Base-by-base conservation (phyloP, 495 filamentous ascomycete species). In the Penicillium mononematosum region DNA sequence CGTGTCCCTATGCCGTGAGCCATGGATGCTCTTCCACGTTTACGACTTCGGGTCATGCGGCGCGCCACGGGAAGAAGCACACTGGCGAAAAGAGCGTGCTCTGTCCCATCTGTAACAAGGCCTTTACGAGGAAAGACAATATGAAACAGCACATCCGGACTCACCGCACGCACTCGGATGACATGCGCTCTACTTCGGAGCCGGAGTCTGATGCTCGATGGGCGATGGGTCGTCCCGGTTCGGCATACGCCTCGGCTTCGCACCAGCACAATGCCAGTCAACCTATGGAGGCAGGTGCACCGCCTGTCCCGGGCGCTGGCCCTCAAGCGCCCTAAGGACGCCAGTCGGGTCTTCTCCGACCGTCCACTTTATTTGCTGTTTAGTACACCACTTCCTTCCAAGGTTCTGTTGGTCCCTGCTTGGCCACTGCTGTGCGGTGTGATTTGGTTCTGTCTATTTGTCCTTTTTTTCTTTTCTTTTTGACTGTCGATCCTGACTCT, bases 101-200 rank as follows among this genome's bases (percentile, higher is more conserved):
- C 47, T 98, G 93, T 74, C 87, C 89, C 0, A 91, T 88, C 55
- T 98, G 93, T 77, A 83, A 87, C 70, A 96, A 96, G 74, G 90
- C 90, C 46, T 98, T 98, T 67, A 96, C 94, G 5, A 86, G 93
- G 44, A 91, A 94, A 66, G 93, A 98, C 75, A 98, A 98, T 74
- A 97, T 97, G 90, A 96, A 96, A 78, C 93, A 98, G 64, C 93
- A 98, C 66, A 86, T 91, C 50, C 85, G 92, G 47, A 98, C 94
- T 1, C 93, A 98, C 70, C 72, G 73, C 34, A 73, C 70, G 0
- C 70, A 73, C 47, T 73, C 72, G 0, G 69, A 77, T 11, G 75
- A 76, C 1, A 68, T 71, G 62, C 68, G 69, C 5, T 65, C 67
- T 16, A 59, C 62, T 1, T 64, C 67, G 3, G 68, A 72, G 16